Conservation (phyloP, 1,284 basidiomycete species). For the Inonotus hispidus region DNA sequence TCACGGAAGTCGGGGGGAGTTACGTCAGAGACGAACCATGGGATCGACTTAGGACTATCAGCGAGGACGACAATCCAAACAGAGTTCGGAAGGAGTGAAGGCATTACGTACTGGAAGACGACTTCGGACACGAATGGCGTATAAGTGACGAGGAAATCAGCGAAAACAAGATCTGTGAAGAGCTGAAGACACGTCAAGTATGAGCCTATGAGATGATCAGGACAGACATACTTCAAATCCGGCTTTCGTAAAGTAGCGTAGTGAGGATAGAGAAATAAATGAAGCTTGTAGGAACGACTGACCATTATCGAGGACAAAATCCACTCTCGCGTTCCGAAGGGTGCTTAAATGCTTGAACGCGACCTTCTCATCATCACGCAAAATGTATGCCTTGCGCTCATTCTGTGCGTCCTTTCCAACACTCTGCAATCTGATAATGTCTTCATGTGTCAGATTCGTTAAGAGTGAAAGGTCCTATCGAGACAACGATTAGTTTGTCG, state of each 20-base stretch:
- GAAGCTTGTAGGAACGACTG: slow-evolving; percentile 22
- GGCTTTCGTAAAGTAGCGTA: slow-evolving; percentile 39
- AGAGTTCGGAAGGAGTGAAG: background rate
- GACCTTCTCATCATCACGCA: slow-evolving; percentile 76
- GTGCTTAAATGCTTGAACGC: slow-evolving; percentile 73
- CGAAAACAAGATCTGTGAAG: slow-evolving; percentile 91
- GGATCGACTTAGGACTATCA: slow-evolving; percentile 77
- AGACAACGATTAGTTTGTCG: background rate
- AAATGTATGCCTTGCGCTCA: slow-evolving; percentile 71
- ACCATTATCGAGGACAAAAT: slow-evolving; percentile 94
- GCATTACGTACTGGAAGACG: slow-evolving; percentile 75
- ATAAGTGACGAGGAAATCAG: slow-evolving; percentile 87
- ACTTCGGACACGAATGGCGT: slow-evolving; percentile 79
- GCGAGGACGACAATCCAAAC: slow-evolving; percentile 12
- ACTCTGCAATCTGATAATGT: slow-evolving; percentile 80
- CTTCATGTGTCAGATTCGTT: slow-evolving; percentile 72
- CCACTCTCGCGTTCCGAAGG: slow-evolving; percentile 58
- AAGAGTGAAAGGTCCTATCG: slow-evolving; percentile 77
- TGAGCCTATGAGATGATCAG: background rate
- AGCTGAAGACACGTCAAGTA: slow-evolving; percentile 41
- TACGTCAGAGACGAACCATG: slow-evolving; percentile 93
- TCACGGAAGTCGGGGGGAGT: slow-evolving; percentile 72
- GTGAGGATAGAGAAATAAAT: background rate
- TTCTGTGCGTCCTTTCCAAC: slow-evolving; percentile 75
- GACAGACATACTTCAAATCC: slow-evolving; percentile 74